Evolutionary conservation across 257 asterid species (phyloP).

Genomic region (Scutellaria minor): DNA sequence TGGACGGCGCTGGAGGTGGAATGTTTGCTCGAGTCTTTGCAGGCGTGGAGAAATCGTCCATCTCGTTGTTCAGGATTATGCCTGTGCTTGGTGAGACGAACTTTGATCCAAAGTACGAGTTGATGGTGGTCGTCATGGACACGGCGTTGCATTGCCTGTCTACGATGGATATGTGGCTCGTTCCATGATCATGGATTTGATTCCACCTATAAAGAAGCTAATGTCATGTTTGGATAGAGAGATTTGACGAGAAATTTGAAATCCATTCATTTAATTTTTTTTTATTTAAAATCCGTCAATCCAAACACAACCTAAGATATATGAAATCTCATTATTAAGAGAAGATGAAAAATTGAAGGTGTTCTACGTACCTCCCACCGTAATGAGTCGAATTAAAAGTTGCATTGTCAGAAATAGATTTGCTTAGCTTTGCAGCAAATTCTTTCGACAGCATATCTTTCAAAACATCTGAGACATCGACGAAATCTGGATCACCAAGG

Average conservation of each 20-base stretch:
- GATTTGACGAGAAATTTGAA: too few relatives aligned
- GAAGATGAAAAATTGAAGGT: background rate
- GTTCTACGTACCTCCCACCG: conserved; percentile 58
- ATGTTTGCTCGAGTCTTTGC: conserved; percentile 26
- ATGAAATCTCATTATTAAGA: too few relatives aligned
- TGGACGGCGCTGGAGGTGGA: conserved; percentile 63
- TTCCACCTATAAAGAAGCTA: conserved; percentile 53
- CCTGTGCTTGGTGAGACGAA: conserved; percentile 65
- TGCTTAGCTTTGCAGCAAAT: conserved; percentile 52
- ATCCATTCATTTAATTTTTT: too few relatives aligned
- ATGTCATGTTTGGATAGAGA: too few relatives aligned
- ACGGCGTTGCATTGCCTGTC: conserved; percentile 68
- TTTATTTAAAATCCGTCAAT: too few relatives aligned
- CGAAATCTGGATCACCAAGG: conserved; percentile 75
- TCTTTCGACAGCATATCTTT: conserved; percentile 56
- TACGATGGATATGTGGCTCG: conserved; percentile 73
- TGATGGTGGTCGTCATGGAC: conserved; percentile 68
- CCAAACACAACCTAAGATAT: too few relatives aligned
- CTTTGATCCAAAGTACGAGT: conserved; percentile 58
- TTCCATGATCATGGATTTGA: conserved; percentile 67
- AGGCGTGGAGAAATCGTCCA: conserved; percentile 81
- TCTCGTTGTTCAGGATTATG: conserved; percentile 74
- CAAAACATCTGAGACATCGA: conserved; percentile 34
- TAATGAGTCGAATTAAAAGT: conserved; percentile 64
- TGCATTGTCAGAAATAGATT: conserved; percentile 49